Conservation (phyloP, 73 alveolate species). For the Paramecium sonneborni region DNA sequence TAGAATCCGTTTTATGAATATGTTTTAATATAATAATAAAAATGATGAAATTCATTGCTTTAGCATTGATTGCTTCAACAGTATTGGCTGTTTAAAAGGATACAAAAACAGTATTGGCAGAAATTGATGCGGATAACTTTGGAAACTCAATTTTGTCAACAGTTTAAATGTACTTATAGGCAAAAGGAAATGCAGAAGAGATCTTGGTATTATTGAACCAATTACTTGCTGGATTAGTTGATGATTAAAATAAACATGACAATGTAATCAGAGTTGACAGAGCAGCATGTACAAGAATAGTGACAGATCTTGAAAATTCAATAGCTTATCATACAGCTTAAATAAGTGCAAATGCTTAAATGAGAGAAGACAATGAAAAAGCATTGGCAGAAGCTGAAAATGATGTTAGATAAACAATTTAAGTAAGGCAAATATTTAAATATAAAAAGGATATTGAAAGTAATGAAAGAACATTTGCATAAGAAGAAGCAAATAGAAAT, state of each 20-base stretch:
- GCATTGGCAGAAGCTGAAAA: conserved; percentile 53
- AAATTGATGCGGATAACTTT: conserved; percentile 57
- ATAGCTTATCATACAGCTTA: conserved; percentile 46
- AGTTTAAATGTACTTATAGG: conserved; percentile 40
- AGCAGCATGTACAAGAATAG: conserved; percentile 56
- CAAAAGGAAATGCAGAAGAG: conserved; percentile 57
- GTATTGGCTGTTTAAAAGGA: conserved; percentile 36
- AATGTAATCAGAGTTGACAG: conserved; percentile 49
- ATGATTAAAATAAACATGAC: conserved; percentile 48
- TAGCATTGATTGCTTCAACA: conserved; percentile 12
- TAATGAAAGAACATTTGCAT: conserved; percentile 36
- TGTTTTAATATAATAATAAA: background rate
- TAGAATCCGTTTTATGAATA: conserved; percentile 46
- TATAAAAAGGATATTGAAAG: conserved; percentile 23
- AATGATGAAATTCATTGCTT: conserved; percentile 21
- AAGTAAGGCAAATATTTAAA: background rate
- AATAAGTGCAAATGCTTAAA: conserved; percentile 39
- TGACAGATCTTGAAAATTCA: conserved; percentile 35
- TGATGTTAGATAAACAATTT: conserved; percentile 48
- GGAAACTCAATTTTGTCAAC: conserved; percentile 53
- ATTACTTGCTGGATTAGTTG: conserved; percentile 60
- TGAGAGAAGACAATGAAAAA: conserved; percentile 43
- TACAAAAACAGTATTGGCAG: conserved; percentile 50
- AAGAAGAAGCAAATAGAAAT: conserved; percentile 53
- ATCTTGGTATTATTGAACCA: conserved; percentile 13